These are phyloP conservation scores for Blastobotrys proliferans DNA, from an alignment of 1,139 yeast genomes.

Conservation along the genomic window DNA sequence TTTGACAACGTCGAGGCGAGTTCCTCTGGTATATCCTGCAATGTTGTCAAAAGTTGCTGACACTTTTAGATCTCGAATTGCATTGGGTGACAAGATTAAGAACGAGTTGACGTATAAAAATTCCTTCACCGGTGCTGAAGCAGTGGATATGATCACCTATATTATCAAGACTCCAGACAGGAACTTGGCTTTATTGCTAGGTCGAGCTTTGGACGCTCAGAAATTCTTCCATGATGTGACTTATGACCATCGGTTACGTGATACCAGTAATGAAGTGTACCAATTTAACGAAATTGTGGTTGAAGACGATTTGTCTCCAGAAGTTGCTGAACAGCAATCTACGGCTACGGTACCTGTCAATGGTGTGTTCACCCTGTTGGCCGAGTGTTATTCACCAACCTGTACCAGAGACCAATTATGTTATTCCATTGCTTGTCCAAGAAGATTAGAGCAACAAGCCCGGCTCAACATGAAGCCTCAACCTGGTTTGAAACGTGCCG, in stretches of 20 bases:
- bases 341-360: conserved; percentile 43
- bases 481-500: conserved; percentile 82
- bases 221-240: conserved; percentile 94
- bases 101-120: conserved; percentile 95
- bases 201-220: conserved; percentile 92
- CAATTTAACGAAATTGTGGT: conserved; percentile 62
- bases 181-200: conserved; percentile 79
- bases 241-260: conserved; percentile 87
- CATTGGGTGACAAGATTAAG: conserved; percentile 74
- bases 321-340: conserved; percentile 5
- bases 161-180: conserved; percentile 88
- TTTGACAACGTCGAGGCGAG: conserved; percentile 43
- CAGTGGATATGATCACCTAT: conserved; percentile 82
- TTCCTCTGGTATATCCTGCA: conserved; percentile 83
- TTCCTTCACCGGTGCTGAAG: conserved; percentile 91
- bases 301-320: conserved; percentile 21
- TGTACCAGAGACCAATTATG: conserved; percentile 86
- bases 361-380: conserved; percentile 87
- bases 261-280: conserved; percentile 81
- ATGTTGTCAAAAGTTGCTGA: conserved; percentile 79
- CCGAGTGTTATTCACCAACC: conserved; percentile 96
- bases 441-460: conserved; percentile 94
- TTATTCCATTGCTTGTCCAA: conserved; percentile 96
- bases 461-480: conserved; percentile 83
- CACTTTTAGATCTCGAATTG: conserved; percentile 66